Base-by-base conservation (phyloP, 176 grass and related monocot species). In the Hsuehochloa calcarea region DNA sequence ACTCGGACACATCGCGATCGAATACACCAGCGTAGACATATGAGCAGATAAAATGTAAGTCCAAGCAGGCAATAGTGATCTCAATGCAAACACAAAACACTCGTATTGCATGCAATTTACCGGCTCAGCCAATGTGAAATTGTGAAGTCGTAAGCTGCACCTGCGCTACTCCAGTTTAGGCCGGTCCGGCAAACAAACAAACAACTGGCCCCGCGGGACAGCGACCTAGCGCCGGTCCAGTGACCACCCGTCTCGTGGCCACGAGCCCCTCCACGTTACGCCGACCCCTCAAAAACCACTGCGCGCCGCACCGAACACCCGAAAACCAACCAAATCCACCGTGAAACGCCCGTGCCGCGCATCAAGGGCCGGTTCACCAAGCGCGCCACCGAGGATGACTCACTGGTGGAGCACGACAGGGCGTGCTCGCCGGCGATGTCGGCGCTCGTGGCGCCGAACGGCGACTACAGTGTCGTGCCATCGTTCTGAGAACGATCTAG, bases 291-390 rank as follows among this genome's bases (percentile, higher is more conserved):
- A 82, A 72, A 86, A 47, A 65, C 63, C 35, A 73, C 52, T 62
- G 12, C 5, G 22, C 41, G 31, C 63, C 23, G 51, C 35, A 40
- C 50, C 39, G 17, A 61, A 29, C 72, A 0, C 74, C 31, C 3
- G 13, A 19, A 46, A 37, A 9, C 17, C 40, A 49, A 35, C 72
- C 72, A 72, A 59, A 56, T 56, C 82, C 76, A 31, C 63, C 50
- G 72, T 61, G 52, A 74, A 15, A 52, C 13, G 13, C 29, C n/a
- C 73, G 72, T 22, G 54, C 43, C 90, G 14, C 90, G 92, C 82
- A 77, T 97, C 77, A 97, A 97, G 82, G 94, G 94, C 75, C 67
- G 94, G 31, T 97, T 97, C 77, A 88, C 80, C 25, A 97, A 97
- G 90, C 92, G 92, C 34, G 10, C 74, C 85, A 23, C 50, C 44